Evolutionary conservation across 2,329 filamentous ascomycete species (phyloP).

Genomic region (Aureobasidium sp.): DNA sequence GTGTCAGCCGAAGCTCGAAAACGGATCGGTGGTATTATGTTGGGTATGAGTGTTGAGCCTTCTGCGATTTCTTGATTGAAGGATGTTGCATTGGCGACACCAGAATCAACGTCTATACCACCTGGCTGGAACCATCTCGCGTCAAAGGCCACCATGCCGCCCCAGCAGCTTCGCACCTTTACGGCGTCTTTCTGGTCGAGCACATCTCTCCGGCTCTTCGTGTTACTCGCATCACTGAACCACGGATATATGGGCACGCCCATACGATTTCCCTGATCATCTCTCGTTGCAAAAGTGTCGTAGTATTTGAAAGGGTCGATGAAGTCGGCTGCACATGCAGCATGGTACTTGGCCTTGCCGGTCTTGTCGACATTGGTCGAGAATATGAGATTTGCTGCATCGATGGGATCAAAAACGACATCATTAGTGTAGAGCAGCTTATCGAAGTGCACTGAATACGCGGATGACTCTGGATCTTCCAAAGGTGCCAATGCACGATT

Average conservation of each 20-base stretch:
- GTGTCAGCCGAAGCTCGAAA: constrained; percentile 34
- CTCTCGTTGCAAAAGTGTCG: constrained; percentile 64
- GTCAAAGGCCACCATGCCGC: constrained; percentile 63
- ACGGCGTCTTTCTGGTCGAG: constrained; percentile 54
- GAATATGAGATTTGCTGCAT: constrained; percentile 55
- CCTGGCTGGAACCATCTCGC: constrained; percentile 47
- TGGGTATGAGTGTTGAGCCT: constrained; percentile 8
- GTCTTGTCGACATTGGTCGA: constrained; percentile 45
- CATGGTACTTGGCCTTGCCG: constrained; percentile 49
- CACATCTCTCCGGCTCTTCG: constrained; percentile 49
- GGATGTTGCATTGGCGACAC: too few species aligned
- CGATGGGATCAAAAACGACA: constrained; percentile 51
- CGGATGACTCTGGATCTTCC: constrained; percentile 34
- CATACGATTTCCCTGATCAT: constrained; percentile 48
- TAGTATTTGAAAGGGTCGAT: constrained; percentile 60
- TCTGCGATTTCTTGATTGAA: too few species aligned
- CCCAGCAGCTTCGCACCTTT: constrained; percentile 66
- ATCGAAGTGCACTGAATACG: constrained; percentile 38
- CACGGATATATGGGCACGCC: constrained; percentile 52
- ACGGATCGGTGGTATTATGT: constrained; percentile 29
- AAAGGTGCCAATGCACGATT: constrained; percentile 61
- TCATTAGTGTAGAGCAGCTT: constrained; percentile 58
- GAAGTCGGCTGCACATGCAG: constrained; percentile 64
- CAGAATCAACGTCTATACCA: background rate
- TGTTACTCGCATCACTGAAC: constrained; percentile 47